A percentile compares a stretch with the other conserved stretches of the same genome.
Evolutionary conservation across 2,329 filamentous ascomycete species (phyloP).

Genomic region (Fusarium nelsonii): DNA sequence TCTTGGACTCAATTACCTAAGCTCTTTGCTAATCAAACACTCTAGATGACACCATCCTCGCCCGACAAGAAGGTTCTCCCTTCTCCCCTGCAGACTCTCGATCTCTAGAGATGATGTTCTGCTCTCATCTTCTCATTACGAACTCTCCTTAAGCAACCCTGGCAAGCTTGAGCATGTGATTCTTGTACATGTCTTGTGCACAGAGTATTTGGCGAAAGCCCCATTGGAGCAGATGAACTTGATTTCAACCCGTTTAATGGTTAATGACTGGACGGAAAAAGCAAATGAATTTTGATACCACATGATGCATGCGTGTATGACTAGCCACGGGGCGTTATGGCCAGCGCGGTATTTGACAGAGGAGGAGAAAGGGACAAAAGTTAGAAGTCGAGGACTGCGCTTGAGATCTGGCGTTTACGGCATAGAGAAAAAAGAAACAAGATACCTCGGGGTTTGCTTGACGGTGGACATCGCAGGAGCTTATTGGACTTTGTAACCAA

Average conservation of each 20-base stretch:
- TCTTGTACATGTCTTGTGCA: not conserved
- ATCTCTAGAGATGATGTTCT: conserved; percentile 64
- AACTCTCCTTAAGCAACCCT: conserved; percentile 40
- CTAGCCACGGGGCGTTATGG: conserved; percentile 16
- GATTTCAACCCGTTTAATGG: conserved; percentile 44
- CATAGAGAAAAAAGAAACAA: conserved; percentile 39
- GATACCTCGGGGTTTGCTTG: conserved; percentile 38
- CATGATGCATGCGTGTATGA: conserved; percentile 43
- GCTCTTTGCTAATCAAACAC: not conserved
- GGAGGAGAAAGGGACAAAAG: conserved; percentile 12
- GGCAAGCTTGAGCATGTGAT: not conserved
- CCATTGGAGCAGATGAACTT: not conserved
- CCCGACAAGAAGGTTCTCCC: conserved; percentile 64
- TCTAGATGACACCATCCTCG: conserved; percentile 52
- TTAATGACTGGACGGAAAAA: conserved; percentile 50
- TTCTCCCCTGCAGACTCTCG: conserved; percentile 65
- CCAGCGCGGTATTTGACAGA: conserved; percentile 2
- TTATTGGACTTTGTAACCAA: conserved; percentile 9
- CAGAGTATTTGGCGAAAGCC: not conserved
- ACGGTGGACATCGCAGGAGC: not conserved
- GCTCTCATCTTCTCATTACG: conserved; percentile 61
- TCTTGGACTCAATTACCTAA: not conserved
- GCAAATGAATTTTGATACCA: conserved; percentile 48
- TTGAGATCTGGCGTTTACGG: conserved; percentile 42
- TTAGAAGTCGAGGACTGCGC: conserved; percentile 18